phyloP scores from a whole-genome alignment of 2,329 filamentous ascomycete species.

The Ampelomyces quisqualis region DNA sequence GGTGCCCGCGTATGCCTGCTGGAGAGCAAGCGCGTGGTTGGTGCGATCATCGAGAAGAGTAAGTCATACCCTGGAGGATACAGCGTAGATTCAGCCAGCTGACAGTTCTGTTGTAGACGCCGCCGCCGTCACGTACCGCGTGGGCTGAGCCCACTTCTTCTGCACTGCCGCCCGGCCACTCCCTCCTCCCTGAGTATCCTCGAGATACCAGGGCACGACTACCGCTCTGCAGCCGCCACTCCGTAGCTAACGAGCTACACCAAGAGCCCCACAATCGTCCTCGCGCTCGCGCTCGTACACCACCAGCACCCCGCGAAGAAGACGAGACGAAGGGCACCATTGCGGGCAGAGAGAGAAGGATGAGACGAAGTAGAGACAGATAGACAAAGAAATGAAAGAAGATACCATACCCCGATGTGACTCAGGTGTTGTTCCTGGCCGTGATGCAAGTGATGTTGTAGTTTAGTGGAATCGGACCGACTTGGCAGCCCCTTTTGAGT shows the following conservation, averaged over 20 bases:
- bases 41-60: too few relatives aligned
- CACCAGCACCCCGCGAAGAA: neutral
- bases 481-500: conserved; percentile 3
- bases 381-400: neutral
- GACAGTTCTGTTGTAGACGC: too few relatives aligned
- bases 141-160: too few relatives aligned
- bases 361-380: neutral
- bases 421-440: too few relatives aligned
- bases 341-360: neutral
- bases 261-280: neutral
- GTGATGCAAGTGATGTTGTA: neutral
- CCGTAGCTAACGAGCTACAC: neutral
- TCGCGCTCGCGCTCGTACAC: neutral
- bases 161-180: neutral
- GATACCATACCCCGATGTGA: neutral
- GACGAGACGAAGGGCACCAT: neutral
- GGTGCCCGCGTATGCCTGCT: too few relatives aligned
- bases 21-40: too few relatives aligned
- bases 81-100: too few relatives aligned
- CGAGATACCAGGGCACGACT: neutral
- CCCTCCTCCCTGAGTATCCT: neutral
- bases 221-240: neutral
- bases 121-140: too few relatives aligned
- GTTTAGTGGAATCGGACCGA: neutral
- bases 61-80: too few relatives aligned